A percentile compares a stretch with the other conserved stretches of the same genome.
Evolutionary conservation across 2,329 filamentous ascomycete species (phyloP).

Genomic region (Sclerotinia spermophila): DNA sequence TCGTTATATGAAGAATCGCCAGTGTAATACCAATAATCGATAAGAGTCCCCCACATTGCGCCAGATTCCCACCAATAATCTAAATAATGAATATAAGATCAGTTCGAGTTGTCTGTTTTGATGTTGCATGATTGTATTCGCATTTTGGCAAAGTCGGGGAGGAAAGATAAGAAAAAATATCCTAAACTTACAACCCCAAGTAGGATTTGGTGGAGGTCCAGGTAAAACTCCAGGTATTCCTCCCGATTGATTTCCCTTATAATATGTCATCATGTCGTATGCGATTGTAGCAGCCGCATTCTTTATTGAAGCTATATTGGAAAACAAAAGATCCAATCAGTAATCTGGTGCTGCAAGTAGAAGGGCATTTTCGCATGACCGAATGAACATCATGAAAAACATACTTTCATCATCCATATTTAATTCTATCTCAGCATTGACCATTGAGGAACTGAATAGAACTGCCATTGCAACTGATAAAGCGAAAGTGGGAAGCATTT

Average conservation of each 20-base stretch:
- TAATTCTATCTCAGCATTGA: slow-evolving; percentile 32
- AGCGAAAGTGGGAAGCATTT: slow-evolving; percentile 30
- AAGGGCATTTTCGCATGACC: neutral
- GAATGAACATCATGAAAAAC: neutral
- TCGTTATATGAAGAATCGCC: slow-evolving; percentile 56
- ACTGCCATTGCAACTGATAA: slow-evolving; percentile 27
- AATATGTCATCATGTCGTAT: slow-evolving; percentile 41
- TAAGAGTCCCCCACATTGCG: slow-evolving; percentile 56
- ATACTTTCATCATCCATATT: slow-evolving; percentile 32
- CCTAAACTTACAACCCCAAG: slow-evolving; percentile 34
- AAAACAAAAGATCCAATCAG: slow-evolving; percentile 32
- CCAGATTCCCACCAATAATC: slow-evolving; percentile 62
- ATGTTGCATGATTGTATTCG: neutral
- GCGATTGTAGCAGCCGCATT: slow-evolving; percentile 35
- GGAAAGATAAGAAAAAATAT: neutral
- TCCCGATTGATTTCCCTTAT: slow-evolving; percentile 41
- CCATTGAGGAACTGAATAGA: slow-evolving; percentile 36
- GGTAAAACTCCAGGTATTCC: slow-evolving; percentile 49
- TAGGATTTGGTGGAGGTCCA: slow-evolving; percentile 40
- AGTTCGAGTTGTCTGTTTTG: neutral
- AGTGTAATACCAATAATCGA: slow-evolving; percentile 62
- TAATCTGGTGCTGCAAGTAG: neutral
- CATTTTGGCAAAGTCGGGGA: slow-evolving; percentile 15
- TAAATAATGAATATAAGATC: slow-evolving; percentile 9
- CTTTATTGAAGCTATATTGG: slow-evolving; percentile 41